These are phyloP conservation scores for Blastocystis sp. DNA, from an alignment of 352 stramenopile species.

Conservation along the genomic window DNA sequence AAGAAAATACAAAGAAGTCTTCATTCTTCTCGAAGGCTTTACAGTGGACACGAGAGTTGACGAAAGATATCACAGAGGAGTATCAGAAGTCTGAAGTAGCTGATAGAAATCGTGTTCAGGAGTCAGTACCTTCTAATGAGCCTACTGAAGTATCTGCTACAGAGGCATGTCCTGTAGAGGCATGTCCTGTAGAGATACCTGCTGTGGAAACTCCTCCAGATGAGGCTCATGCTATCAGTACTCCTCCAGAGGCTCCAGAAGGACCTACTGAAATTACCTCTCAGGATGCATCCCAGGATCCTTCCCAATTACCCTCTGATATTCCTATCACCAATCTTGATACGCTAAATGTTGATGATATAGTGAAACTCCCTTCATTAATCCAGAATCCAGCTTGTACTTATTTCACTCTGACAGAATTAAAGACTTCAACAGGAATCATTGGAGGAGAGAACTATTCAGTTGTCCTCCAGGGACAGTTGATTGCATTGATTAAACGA, in stretches of 20 bases:
- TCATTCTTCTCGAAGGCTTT: constrained; percentile 30
- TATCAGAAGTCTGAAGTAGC: neutral
- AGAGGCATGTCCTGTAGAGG: no score
- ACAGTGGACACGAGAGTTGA: neutral
- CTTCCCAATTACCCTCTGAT: no score
- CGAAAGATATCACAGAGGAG: neutral
- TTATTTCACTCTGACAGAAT: neutral
- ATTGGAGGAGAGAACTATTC: neutral
- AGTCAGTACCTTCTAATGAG: no score
- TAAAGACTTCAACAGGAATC: neutral
- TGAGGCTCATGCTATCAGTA: no score
- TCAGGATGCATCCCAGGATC: no score
- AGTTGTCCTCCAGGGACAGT: neutral
- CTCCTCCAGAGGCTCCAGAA: no score
- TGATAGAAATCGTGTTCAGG: no score
- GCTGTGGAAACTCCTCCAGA: no score
- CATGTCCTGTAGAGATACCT: no score
- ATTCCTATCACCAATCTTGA: no score
- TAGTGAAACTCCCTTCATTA: neutral
- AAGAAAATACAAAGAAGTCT: neutral
- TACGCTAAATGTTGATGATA: neutral
- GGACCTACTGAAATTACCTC: no score
- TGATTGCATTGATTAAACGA: neutral
- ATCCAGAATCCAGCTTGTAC: neutral
- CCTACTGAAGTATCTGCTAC: no score